These are phyloP conservation scores for Lepidopterella palustris DNA, from an alignment of 495 filamentous ascomycete species.

Conservation along the genomic window DNA sequence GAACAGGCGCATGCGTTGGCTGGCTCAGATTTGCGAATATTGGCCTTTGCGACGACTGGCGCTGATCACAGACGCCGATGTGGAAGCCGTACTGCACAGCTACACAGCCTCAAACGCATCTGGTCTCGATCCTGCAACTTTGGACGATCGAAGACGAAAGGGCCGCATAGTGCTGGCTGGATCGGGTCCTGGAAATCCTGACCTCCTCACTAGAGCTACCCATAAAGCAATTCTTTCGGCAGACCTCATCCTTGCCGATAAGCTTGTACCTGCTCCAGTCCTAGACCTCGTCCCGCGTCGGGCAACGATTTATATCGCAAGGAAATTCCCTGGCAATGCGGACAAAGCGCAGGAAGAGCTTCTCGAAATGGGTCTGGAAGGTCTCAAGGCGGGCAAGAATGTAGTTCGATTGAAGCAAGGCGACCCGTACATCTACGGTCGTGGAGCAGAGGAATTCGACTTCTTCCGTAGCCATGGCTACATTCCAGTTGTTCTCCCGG, in stretches of 20 bases:
- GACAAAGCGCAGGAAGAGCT: slow-evolving; percentile 90
- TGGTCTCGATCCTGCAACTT: slow-evolving; percentile 9
- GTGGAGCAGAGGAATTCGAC: slow-evolving; percentile 86
- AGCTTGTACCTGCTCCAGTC: slow-evolving; percentile 84
- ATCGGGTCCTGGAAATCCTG: slow-evolving; percentile 88
- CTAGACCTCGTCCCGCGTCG: slow-evolving; percentile 84
- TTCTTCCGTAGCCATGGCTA: slow-evolving; percentile 73
- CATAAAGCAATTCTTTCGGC: slow-evolving; percentile 77
- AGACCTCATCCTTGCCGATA: slow-evolving; percentile 88
- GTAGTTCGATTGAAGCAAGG: slow-evolving; percentile 93
- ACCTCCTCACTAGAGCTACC: slow-evolving; percentile 82
- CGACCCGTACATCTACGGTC: slow-evolving; percentile 92
- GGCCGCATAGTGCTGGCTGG: slow-evolving; percentile 84
- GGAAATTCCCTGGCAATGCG: slow-evolving; percentile 96
- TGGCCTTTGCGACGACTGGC: slow-evolving; percentile 86
- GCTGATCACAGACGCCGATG: slow-evolving; percentile 68
- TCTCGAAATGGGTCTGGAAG: slow-evolving; percentile 67
- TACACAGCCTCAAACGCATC: slow-evolving; percentile 43
- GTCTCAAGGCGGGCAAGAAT: slow-evolving; percentile 61
- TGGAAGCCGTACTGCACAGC: slow-evolving; percentile 61
- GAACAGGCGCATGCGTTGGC: slow-evolving; percentile 81
- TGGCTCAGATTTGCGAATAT: slow-evolving; percentile 96
- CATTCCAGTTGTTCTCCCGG: slow-evolving; percentile 68
- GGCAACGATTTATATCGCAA: slow-evolving; percentile 83
- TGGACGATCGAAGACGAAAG: slow-evolving; percentile 15